Percentiles rank a stretch among this genome's conserved stretches.
These are phyloP conservation scores for Eucalyptus tenuipes DNA, from an alignment of 345 rosid species.

Conservation along the genomic window DNA sequence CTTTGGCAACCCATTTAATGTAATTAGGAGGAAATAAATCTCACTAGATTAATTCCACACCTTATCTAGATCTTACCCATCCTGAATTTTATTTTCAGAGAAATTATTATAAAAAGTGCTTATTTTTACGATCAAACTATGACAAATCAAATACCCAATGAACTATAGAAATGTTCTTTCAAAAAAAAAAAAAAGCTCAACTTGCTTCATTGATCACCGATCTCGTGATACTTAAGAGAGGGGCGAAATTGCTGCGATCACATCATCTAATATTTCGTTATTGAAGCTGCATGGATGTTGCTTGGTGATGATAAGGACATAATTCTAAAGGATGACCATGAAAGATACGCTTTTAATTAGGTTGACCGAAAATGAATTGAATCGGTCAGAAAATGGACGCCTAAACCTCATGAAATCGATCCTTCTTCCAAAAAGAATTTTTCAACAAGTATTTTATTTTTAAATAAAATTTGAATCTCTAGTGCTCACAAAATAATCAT, in stretches of 20 bases:
- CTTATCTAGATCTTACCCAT: neutral
- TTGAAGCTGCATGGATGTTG: neutral
- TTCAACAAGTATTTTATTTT: neutral
- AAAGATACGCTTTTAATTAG: neutral
- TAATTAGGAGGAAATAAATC: neutral
- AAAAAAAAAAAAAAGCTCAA: fast-evolving
- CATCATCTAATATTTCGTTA: neutral
- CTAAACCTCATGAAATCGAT: neutral
- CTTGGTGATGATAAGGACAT: neutral
- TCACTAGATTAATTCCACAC: neutral
- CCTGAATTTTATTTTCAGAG: neutral
- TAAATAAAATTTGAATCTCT: neutral
- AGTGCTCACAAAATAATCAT: neutral
- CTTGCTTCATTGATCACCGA: fast-evolving
- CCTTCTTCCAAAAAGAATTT: neutral
- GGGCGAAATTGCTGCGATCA: fast-evolving
- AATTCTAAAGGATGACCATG: neutral
- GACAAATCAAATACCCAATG: neutral
- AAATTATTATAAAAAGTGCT: neutral
- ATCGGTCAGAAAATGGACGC: neutral
- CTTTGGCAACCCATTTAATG: neutral
- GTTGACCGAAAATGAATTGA: neutral
- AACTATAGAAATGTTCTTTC: neutral
- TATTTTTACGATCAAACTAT: neutral
- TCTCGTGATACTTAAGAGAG: neutral